Evolutionary conservation across 2,329 filamentous ascomycete genomes (phyloP).

Genomic region (Fusarium phyllophilum): DNA sequence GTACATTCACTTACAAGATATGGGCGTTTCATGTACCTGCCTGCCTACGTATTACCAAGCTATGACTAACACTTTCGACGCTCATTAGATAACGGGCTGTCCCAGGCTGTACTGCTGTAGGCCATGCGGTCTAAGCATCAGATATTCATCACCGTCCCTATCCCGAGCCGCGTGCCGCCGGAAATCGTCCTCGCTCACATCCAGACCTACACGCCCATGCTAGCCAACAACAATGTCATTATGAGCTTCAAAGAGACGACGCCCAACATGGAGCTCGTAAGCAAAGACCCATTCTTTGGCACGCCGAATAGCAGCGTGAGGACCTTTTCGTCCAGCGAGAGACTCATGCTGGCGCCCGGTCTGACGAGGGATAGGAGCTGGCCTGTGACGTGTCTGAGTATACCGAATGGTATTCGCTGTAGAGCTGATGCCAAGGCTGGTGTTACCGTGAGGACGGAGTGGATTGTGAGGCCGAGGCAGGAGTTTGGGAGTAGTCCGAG

Average conservation of each 20-base stretch:
- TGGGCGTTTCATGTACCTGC: background rate
- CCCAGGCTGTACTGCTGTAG: background rate
- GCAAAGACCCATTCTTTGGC: slow-evolving; percentile 24
- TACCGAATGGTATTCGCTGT: slow-evolving; percentile 18
- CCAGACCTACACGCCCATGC: slow-evolving; percentile 24
- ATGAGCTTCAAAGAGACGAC: slow-evolving; percentile 16
- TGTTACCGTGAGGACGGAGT: slow-evolving; percentile 26
- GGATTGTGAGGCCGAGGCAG: slow-evolving; percentile 11
- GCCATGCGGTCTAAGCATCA: slow-evolving; percentile 30
- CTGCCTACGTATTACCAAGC: background rate
- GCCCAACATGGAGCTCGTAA: slow-evolving; percentile 4
- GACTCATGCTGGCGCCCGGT: slow-evolving; percentile 12
- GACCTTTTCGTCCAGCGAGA: slow-evolving; percentile 5
- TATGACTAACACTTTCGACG: slow-evolving; percentile 12
- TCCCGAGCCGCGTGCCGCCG: slow-evolving; percentile 23
- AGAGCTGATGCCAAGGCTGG: slow-evolving; percentile 24
- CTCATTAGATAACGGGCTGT: background rate
- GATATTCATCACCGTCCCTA: slow-evolving; percentile 22
- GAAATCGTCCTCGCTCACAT: slow-evolving; percentile 29
- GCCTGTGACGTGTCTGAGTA: slow-evolving; percentile 24
- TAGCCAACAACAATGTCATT: slow-evolving; percentile 16
- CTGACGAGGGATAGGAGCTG: slow-evolving; percentile 14
- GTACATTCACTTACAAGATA: background rate
- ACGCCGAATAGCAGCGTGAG: slow-evolving; percentile 12
- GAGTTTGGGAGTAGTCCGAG: slow-evolving; percentile 8